Percentiles rank a stretch among this genome's conserved stretches.
These are phyloP conservation scores for Hydnum rufescens DNA, from an alignment of 768 basidiomycete genomes.

Conservation along the genomic window DNA sequence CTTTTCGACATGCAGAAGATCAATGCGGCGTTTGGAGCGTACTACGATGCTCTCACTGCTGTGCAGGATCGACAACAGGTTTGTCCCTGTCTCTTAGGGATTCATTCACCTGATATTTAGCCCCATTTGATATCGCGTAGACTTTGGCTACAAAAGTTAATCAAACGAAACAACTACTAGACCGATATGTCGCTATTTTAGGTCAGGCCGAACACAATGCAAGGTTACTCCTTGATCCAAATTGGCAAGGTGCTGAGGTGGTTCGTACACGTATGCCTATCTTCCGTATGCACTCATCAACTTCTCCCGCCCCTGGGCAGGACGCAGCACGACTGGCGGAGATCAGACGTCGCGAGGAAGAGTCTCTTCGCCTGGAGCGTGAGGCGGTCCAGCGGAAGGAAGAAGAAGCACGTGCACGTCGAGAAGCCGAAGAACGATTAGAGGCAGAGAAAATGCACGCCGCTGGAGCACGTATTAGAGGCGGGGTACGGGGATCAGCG, in stretches of 20 bases:
- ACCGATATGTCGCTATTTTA: conserved; percentile 10
- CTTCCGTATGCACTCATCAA: background rate
- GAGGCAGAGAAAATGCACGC: background rate
- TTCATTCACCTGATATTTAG: background rate
- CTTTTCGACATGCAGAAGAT: conserved; percentile 9
- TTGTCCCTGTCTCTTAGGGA: background rate
- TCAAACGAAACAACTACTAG: conserved; percentile 10
- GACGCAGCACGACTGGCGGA: conserved; percentile 6
- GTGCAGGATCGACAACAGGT: conserved; percentile 9
- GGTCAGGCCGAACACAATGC: conserved; percentile 12
- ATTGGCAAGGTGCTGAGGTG: conserved; percentile 12
- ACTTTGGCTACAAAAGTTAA: conserved; percentile 9
- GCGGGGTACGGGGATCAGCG: background rate
- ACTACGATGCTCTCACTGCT: conserved; percentile 7
- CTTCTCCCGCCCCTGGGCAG: conserved; percentile 2
- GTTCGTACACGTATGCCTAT: conserved; percentile 5
- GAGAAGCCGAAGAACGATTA: conserved; percentile 6
- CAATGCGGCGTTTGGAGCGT: conserved; percentile 9
- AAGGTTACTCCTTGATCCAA: conserved; percentile 8
- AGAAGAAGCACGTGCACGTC: conserved; percentile 4
- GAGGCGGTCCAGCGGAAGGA: conserved; percentile 8
- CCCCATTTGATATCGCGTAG: background rate
- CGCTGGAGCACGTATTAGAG: background rate
- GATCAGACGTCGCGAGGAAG: conserved; percentile 6
- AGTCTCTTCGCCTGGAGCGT: conserved; percentile 4